Evolutionary conservation across 179 eudicot genomes (phyloP), one percentile per base, ranked within the genome.

Genomic region (Beta macrorhiza): DNA sequence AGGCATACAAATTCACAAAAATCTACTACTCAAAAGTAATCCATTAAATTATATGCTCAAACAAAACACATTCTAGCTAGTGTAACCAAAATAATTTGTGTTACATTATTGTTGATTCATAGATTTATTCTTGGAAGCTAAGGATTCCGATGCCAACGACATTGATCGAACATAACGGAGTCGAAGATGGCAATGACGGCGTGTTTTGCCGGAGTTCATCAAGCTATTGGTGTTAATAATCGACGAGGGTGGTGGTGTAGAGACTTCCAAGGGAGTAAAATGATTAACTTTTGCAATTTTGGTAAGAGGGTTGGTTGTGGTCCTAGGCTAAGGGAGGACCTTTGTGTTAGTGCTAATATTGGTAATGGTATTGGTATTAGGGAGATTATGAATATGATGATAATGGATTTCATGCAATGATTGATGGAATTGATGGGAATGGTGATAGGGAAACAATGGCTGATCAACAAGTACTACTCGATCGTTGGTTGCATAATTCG

Each of bases 401-500:
- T 55, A 15, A 11, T 53, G 59, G 59, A 7, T 57, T 42, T 17
- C 16, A 55, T 17, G 53, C n/a, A 75, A 51, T 14, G 11, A 47
- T 65, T 25, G 12, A 75, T 32, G 78, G 19, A 29, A 14, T 6
- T 64, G 25, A 25, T 67, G 51, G 20, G 16, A 32, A 15, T 52
- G 44, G 22, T 55, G 82, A 29, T 25, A 56, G 20, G 62, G 80
- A 82, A 56, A 72, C 77, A 3, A 68, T 69, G 63, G 56, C 10
- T 77, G 45, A 81, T 52, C 65, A 83, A 53, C 68, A 86, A 16
- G 37, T 32, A 32, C 0, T 49, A 49, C 81, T 88, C 19, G 91
- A 88, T 62, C 80, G 73, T 20, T 88, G 85, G 91, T 81, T 88
- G 79, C 80, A 84, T 77, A 85, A 79, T 63, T 88, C 89, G 5